Evolutionary conservation across 305 asterid genomes (phyloP), one percentile per base, ranked within the genome.

Genomic region (Rubia tinctorum): DNA sequence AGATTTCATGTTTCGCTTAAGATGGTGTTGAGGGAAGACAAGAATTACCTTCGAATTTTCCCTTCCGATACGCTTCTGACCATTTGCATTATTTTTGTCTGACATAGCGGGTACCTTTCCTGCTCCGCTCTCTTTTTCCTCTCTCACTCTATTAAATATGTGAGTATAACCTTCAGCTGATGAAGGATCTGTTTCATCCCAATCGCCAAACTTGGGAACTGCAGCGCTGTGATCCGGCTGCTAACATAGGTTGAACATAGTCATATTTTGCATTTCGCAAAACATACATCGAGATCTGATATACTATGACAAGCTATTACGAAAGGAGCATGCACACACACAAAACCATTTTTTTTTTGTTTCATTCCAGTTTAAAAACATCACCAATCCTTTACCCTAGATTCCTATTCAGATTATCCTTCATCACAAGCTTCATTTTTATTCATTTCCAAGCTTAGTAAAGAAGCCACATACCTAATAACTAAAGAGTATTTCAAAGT

Each of bases 171-270:
- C 95, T 84, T 92, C 98, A n/a, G 93, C 97, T 44, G 98, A 73
- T 51, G 96, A 77, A 34, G 98, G 97, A 84, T 90, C 91, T 6
- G 70, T 90, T 76, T 86, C 98, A 34, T 92, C 91, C 98, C 98
- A 92, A 17, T 89, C 98, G 17, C 98, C 98, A 43, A 92, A 92
- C 77, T 83, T 89, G 27, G 97, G 98, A 78, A 92, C 92, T 37
- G 91, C 93, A 27, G 89, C 87, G 83, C 90, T 78, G 69, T 84
- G 82, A 80, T 90, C 97, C 23, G 95, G 95, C 98, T 92, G 86
- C 81, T 8, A 77, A 75, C 65, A 76, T 53, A 10, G 45, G 43
- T 39, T 22, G 64, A 58, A 58, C 30, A 23, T 59, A 15, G 42
- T 6, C 18, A 72, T 37, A 13, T 44, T 27, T 45, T 25, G 60